These are phyloP conservation scores for Pelargonium australe DNA, from an alignment of 441 rosid species.

Conservation along the genomic window DNA sequence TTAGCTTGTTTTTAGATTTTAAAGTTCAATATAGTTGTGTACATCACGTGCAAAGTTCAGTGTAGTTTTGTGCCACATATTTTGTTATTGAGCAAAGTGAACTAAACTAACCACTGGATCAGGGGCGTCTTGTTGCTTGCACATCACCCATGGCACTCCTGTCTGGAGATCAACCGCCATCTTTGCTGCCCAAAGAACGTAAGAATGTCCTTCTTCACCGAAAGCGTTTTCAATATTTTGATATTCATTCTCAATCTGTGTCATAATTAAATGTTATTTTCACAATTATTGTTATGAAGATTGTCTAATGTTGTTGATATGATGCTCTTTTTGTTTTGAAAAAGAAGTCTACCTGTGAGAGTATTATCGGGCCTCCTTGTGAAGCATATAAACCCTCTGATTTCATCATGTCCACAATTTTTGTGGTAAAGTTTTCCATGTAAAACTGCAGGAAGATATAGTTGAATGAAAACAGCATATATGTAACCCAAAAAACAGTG, in stretches of 20 bases:
- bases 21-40: too few relatives aligned
- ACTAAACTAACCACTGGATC: constrained; percentile 50
- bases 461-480: not conserved
- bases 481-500: not conserved
- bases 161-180: constrained; percentile 56
- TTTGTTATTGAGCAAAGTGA: too few relatives aligned
- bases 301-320: not conserved
- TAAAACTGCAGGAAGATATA: constrained; percentile 28
- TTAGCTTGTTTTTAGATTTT: too few relatives aligned
- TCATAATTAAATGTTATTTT: not conserved
- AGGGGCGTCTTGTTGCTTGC: constrained; percentile 67
- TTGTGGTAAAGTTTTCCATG: constrained; percentile 55
- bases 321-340: not conserved
- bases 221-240: constrained; percentile 47
- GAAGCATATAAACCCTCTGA: constrained; percentile 61
- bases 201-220: constrained; percentile 40
- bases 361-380: constrained; percentile 66
- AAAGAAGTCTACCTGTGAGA: constrained; percentile 45
- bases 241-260: constrained; percentile 66
- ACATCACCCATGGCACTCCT: constrained; percentile 75
- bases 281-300: not conserved
- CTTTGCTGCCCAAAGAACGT: constrained; percentile 53
- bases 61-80: too few relatives aligned
- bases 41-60: not conserved
- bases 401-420: constrained; percentile 57